Conservation (phyloP, 2,329 filamentous ascomycete species). For the Fusarium ambrosium region DNA sequence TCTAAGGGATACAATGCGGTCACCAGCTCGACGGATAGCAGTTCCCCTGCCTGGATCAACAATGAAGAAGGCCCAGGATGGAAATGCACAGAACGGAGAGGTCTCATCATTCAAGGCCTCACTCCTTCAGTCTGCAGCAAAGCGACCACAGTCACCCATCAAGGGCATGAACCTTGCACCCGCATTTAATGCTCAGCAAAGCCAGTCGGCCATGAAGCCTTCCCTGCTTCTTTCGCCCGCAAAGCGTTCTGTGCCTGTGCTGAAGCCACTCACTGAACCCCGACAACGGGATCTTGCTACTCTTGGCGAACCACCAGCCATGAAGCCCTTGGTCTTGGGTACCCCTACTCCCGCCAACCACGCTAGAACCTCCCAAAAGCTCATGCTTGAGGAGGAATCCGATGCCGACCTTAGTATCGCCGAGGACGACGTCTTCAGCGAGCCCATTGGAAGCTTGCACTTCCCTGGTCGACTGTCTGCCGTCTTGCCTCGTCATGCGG, state of each 20-base stretch:
- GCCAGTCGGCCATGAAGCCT: constrained; percentile 58
- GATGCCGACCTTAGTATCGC: constrained; percentile 38
- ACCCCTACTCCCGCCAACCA: constrained; percentile 46
- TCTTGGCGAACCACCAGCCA: constrained; percentile 50
- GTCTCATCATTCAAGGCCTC: constrained; percentile 58
- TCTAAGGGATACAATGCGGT: constrained; percentile 67
- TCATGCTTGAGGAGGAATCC: constrained; percentile 53
- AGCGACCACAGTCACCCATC: constrained; percentile 61
- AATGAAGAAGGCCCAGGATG: constrained; percentile 44
- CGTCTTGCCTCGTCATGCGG: constrained; percentile 59
- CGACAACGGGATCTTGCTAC: constrained; percentile 33
- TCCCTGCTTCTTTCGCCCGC: constrained; percentile 66
- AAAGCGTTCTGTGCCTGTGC: constrained; percentile 57
- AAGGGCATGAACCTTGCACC: constrained; percentile 53
- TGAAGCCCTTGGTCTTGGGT: constrained; percentile 54
- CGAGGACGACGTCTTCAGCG: constrained; percentile 51
- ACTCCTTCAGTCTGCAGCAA: constrained; percentile 65
- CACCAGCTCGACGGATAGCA: constrained; percentile 64
- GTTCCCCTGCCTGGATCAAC: constrained; percentile 51
- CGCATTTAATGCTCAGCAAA: constrained; percentile 46
- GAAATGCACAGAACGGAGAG: constrained; percentile 28
- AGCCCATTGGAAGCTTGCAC: constrained; percentile 52
- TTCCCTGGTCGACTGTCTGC: constrained; percentile 63
- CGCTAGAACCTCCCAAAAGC: constrained; percentile 52
- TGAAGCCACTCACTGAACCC: constrained; percentile 52